Base-by-base conservation (phyloP, 2,329 filamentous ascomycete genomes). In the Thelonectria olida region DNA sequence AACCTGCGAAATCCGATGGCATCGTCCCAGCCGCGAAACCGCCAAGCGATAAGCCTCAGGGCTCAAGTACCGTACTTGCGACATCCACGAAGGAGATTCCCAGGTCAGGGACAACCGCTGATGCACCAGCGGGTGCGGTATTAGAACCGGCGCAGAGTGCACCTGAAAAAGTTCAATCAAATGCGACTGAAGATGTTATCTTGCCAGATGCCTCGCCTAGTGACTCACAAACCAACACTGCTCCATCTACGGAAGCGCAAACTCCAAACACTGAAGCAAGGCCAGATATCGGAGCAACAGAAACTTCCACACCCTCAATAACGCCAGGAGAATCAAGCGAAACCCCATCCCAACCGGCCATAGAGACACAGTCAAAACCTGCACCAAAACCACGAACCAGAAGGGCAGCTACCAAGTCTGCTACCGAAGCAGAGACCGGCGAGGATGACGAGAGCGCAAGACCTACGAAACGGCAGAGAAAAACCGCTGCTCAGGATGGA, bases 391-490 rank as follows among this genome's bases (percentile, higher is more conserved):
- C 68, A 47, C 63, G 68, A 53, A 51, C 62, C n/a, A 71, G 62
- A 51, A 61, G 63, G 47, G 58, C 67, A 42, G 19, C 58, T 28
- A 39, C 56, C 1, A 58, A 66, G 31, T 39, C 51, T 41, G 48
- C 45, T 38, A 48, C 44, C 3, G 60, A 68, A 23, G 64, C 63
- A 12, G 63, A 64, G 9, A 58, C 27, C 5, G 65, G 64, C 2
- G 65, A 58, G 13, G 69, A 69, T 15, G 66, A 59, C 10, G 63
- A 61, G 19, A 44, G 50, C n/a, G n/a, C 68, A 15, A 64, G 62
- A 34, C 73, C 75, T 5, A 74, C 67, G 61, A 78, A 78, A 58
- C 73, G 76, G 10, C 74, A 73, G 59, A 69, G 72, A 28, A 75
- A 75, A 52, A 47, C 75, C n/a, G 39, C 75, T 17, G 42, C 64